Conservation (phyloP, 768 basidiomycete genomes). For the Suillus tomentosus region DNA sequence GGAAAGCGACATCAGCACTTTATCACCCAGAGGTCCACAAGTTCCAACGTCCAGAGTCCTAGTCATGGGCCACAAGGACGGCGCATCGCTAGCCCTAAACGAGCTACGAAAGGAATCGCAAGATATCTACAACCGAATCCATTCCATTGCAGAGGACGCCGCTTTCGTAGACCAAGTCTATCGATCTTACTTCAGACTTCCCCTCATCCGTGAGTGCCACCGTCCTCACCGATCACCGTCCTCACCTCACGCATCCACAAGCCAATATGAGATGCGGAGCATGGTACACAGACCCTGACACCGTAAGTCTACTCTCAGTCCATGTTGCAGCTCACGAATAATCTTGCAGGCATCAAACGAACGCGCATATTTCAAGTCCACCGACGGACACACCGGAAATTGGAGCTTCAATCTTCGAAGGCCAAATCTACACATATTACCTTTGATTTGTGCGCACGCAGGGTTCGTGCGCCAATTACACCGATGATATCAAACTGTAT, state of each 20-base stretch:
- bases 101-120: conserved; percentile 67
- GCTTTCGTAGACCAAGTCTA: conserved; percentile 63
- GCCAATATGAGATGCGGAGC: conserved; percentile 94
- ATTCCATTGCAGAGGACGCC: conserved; percentile 81
- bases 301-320: conserved; percentile 41
- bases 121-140: conserved; percentile 85
- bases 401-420: conserved; percentile 86
- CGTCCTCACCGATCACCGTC: neutral
- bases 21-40: neutral
- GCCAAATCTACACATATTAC: conserved; percentile 79
- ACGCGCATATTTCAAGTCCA: conserved; percentile 87
- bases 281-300: conserved; percentile 83
- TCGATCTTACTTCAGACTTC: conserved; percentile 47
- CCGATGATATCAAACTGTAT: conserved; percentile 7
- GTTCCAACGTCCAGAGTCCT: neutral
- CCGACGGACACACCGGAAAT: conserved; percentile 82
- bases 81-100: conserved; percentile 36
- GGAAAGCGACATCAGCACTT: neutral
- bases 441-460: conserved; percentile 48
- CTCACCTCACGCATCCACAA: conserved; percentile 28
- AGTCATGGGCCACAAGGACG: conserved; percentile 11
- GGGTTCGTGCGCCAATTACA: conserved; percentile 48
- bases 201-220: conserved; percentile 55
- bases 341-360: conserved; percentile 19
- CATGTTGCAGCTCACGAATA: conserved; percentile 15